These are phyloP conservation scores for Murraya paniculata DNA, from an alignment of 345 rosid genomes.

Conservation along the genomic window DNA sequence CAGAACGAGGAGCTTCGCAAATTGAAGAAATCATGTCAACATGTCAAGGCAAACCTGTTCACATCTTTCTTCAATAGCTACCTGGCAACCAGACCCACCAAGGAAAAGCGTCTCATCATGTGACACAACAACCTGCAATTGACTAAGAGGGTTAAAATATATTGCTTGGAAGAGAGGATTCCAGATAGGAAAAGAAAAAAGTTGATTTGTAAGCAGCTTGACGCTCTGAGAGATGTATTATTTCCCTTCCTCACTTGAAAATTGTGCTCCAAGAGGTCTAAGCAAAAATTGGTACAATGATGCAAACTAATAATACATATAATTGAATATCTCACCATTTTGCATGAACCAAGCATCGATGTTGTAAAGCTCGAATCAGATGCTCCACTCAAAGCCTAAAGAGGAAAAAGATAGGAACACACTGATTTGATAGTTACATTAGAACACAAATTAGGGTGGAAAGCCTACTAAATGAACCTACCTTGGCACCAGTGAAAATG, in stretches of 20 bases:
- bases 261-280: too few relatives aligned
- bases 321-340: background rate
- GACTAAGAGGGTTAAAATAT: too few relatives aligned
- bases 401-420: background rate
- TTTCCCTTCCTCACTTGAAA: too few relatives aligned
- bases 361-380: background rate
- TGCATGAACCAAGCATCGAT: background rate
- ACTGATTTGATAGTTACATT: background rate
- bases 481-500: background rate
- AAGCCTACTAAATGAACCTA: too few relatives aligned
- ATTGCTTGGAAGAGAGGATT: too few relatives aligned
- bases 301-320: too few relatives aligned
- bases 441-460: background rate
- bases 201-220: too few relatives aligned
- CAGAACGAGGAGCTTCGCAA: too few relatives aligned
- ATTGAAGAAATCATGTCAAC: background rate
- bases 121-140: background rate
- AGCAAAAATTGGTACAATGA: too few relatives aligned
- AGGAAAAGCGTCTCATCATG: background rate
- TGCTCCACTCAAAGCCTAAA: background rate
- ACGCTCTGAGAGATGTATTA: too few relatives aligned
- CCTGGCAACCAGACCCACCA: background rate
- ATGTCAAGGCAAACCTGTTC: background rate
- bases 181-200: too few relatives aligned
- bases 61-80: background rate